Evolutionary conservation across 148 eudicot genomes (phyloP), one percentile per base, ranked within the genome.

Genomic region (Rhododendron griersonianum): DNA sequence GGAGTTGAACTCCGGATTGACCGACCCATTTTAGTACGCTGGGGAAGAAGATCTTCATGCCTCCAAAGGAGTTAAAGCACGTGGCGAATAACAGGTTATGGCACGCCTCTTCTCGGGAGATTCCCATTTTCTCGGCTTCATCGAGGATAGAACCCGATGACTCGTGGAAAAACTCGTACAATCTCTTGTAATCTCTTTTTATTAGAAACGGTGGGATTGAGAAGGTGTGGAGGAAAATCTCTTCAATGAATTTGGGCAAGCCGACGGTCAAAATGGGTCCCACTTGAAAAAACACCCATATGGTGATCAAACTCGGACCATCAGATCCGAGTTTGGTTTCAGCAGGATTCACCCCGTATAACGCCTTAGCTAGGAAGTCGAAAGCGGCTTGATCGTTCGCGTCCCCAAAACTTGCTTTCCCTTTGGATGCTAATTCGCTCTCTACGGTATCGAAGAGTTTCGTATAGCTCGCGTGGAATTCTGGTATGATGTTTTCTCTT

Each of bases 1-100:
- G 98, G 57, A 96, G 88, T 18, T 88, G 88, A 2, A 76, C 87
- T 18, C 98, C 98, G 8, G 93, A 95, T 0, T 92, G 88, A 1
- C 96, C 98, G 65, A 96, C 86, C 88, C 91, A 91, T 30, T 94
- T 93, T 11, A 94, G 30, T 88, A 93, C 83, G 80, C 90, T 92
- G 0, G 98, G 96, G 84, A 96, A 92, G 48, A 94, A 87, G 18
- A 92, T 82, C 74, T 89, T 96, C 93, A 96, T 93, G 10, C 98
- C 98, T 0, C 98, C 98, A 61, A 93, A 96, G 2, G 98, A 82
- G 39, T 96, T 96, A 87, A 96, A 96, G 87, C 98, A 92, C 2
- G 98, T 92, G 33, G 94, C 86, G 87, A 92, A 96, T 0, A 96
- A 6, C 0, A 96, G 80, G 41, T 96, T 96, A 23, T 96, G 98